Evolutionary conservation across 1,284 basidiomycete genomes (phyloP), one percentile per base, ranked within the genome.

Genomic region (Boletus semigastroideus): DNA sequence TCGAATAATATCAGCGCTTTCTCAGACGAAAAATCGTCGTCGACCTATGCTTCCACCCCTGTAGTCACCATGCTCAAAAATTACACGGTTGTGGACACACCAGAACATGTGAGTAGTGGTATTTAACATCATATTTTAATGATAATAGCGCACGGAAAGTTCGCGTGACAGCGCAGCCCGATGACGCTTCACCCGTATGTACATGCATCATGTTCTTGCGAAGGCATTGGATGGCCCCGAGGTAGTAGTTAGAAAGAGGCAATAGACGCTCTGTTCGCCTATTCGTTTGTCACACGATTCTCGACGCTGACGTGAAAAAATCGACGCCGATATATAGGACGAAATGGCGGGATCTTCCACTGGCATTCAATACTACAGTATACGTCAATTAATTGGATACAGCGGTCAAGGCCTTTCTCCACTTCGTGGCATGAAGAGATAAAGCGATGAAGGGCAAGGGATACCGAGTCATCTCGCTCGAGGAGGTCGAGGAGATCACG

Each of bases 191-290:
- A 92, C 62, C 84, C 86, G n/a, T n/a, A n/a, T n/a, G 6, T 78
- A 83, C 62, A 95, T 91, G 69, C 58, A 78, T 1, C 70, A 67
- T 0, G 90, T 98, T 10, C 76, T 99, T 25, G 87, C 79, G 1
- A 79, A 76, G 51, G 82, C 79, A 10, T 69, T 97, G 42, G 95
- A 98, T 66, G 95, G 98, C 70, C 88, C 89, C 3, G 88, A 87
- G 64, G 77, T 87, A 54, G 72, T 72, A 1, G 93, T 98, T 9
- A 76, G 94, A 40, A 86, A 61, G 90, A 90, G 62, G 94, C 94
- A 1, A 94, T 98, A 7, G 84, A 92, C 64, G 87, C 92, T 48
- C 75, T 94, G 79, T 78, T 59, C 27, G 74, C 48, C 34, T 10
- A 28, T 52, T 45, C 12, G 25, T 47, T 51, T 13, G 8, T 1